Evolutionary conservation across 768 basidiomycete species (phyloP), one percentile per base, ranked within the genome.

Genomic region (Suillus placidus): DNA sequence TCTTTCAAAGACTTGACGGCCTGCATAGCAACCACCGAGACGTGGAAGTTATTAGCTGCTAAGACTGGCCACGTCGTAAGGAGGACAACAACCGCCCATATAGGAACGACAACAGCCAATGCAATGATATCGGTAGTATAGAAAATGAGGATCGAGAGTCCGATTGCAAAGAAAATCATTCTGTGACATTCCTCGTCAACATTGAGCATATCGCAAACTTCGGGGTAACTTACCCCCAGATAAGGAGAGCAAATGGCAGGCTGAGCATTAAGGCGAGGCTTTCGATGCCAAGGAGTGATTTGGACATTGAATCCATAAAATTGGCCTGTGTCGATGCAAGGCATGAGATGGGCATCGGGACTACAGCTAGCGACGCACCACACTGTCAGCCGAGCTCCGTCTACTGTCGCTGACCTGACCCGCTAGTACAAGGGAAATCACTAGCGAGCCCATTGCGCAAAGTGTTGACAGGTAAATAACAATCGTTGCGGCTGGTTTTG

Each of bases 401-500:
- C 69, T 64, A 49, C 69, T 74, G 1, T 70, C 69, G 35, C 77
- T 75, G 66, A 80, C 76, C 45, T 81, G 79, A 35, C 80, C 76
- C 20, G 74, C 69, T 0, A 83, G 75, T 23, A 80, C 63, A n/a
- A 80, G 67, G 9, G 76, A 77, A 12, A 80, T 69, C 40, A 82
- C 64, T 49, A 80, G 74, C 42, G 75, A 75, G 4, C 75, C 76
- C 40, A 82, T 64, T 58, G 73, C 78, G 23, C 75, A 70, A 9
- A 81, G 61, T 5, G 76, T 76, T 1, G 83, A 83, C 10, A 79
- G 64, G 60, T 80, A 82, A 63, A 77, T 76, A n/a, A 77, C 69
- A 67, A 76, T 16, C 51, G 80, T 80, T 0, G 75, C 73, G 34
- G 73, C 1, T 69, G 57, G 4, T 64, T 75, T 18, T 35, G 43